These are phyloP conservation scores for Fraxinus cuspidata DNA, from an alignment of 257 asterid genomes.

Conservation along the genomic window DNA sequence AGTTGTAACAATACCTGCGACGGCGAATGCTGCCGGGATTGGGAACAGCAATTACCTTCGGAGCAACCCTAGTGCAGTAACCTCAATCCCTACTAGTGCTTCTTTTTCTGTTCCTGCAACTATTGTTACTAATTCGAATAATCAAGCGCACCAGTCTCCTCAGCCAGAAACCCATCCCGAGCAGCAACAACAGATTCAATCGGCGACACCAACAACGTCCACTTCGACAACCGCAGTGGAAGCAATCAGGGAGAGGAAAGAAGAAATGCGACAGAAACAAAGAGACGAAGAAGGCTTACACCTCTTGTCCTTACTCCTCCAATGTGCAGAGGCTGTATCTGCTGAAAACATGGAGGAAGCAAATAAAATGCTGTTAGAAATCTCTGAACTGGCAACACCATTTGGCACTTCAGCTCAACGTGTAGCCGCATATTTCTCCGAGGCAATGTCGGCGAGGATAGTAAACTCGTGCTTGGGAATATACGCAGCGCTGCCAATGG, in stretches of 20 bases:
- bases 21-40: constrained; percentile 9
- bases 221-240: constrained; percentile 30
- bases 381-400: constrained; percentile 87
- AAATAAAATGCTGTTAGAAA: constrained; percentile 70
- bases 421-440: constrained; percentile 96
- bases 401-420: constrained; percentile 97
- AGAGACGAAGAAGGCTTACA: constrained; percentile 87
- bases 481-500: constrained; percentile 65
- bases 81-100: constrained; percentile 21
- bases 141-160: neutral
- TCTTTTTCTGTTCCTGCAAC: constrained; percentile 28
- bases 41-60: constrained; percentile 24
- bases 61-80: constrained; percentile 13
- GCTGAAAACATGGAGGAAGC: constrained; percentile 81
- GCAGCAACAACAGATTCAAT: constrained; percentile 36
- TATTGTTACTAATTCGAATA: constrained; percentile 4
- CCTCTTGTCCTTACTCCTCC: constrained; percentile 71
- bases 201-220: constrained; percentile 26
- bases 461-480: constrained; percentile 88
- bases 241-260: constrained; percentile 42
- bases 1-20: neutral
- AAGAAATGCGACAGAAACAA: constrained; percentile 58
- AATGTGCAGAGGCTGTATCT: constrained; percentile 93
- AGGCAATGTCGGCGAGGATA: constrained; percentile 89
- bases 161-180: constrained; percentile 24